phyloP scores from a whole-genome alignment of 768 basidiomycete genomes.

The Auriscalpium vulgare region DNA sequence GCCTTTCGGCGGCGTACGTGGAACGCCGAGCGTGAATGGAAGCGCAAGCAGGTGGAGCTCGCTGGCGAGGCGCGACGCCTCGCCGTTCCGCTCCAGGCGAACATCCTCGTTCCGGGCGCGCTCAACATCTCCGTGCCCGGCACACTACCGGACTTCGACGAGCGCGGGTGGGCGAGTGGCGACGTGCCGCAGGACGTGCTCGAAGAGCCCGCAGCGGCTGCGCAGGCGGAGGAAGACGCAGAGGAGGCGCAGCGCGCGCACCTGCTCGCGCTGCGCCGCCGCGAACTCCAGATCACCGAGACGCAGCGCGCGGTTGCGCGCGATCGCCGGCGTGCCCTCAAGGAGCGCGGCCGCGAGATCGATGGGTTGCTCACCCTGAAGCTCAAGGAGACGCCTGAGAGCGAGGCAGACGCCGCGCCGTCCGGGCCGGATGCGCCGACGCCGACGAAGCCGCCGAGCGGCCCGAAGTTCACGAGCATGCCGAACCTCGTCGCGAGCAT shows the following conservation, averaged over 20 bases:
- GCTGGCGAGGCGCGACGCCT: slow-evolving; percentile 10
- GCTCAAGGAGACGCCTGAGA: slow-evolving; percentile 24
- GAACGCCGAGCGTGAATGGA: slow-evolving; percentile 14
- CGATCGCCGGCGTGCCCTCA: slow-evolving; percentile 39
- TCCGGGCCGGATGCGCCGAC: slow-evolving; percentile 9
- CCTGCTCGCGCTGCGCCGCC: slow-evolving; percentile 10
- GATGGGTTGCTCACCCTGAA: slow-evolving; percentile 50
- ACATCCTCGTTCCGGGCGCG: slow-evolving; percentile 8
- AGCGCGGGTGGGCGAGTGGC: slow-evolving; percentile 20
- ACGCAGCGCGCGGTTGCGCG: slow-evolving; percentile 32
- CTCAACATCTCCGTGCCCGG: neutral
- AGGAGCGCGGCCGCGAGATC: slow-evolving; percentile 49
- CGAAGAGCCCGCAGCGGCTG: slow-evolving; percentile 26
- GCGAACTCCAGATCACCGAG: slow-evolving; percentile 19
- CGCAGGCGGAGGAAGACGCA: too few species aligned
- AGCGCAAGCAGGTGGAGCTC: slow-evolving; percentile 8
- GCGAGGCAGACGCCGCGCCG: too few species aligned
- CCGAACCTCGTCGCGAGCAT: slow-evolving; percentile 40
- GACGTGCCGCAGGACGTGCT: slow-evolving; percentile 23
- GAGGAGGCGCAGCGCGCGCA: slow-evolving; percentile 21
- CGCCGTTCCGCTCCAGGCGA: slow-evolving; percentile 10
- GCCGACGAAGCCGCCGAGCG: slow-evolving; percentile 18
- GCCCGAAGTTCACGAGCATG: slow-evolving; percentile 19
- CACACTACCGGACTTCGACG: slow-evolving; percentile 18
- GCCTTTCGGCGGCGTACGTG: slow-evolving; percentile 11